Conservation (phyloP, 352 stramenopile genomes). For the Globisporangium abappressorium region DNA sequence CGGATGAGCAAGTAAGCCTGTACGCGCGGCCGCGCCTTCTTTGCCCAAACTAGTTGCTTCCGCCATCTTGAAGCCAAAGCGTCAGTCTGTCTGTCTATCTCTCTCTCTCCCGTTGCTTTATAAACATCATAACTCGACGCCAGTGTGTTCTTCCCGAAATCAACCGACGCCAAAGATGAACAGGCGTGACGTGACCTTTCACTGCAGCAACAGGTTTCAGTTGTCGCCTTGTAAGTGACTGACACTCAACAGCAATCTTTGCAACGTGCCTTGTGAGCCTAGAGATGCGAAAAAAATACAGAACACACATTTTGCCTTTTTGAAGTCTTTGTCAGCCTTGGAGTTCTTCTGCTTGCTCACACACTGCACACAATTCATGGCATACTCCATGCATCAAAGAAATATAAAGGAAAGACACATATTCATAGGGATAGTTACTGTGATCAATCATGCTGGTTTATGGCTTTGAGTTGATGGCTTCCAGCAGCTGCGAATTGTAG, state of each 20-base stretch:
- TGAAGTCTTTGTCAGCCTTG: background rate
- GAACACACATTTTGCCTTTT: background rate
- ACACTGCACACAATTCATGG: background rate
- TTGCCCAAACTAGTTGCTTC: background rate
- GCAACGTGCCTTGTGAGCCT: background rate
- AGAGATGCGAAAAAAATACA: background rate
- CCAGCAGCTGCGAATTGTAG: conserved; percentile 66
- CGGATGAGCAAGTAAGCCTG: conserved; percentile 1
- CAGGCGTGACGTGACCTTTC: conserved; percentile 17
- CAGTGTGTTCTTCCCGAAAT: background rate
- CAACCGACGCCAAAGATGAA: background rate
- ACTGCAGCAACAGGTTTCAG: background rate
- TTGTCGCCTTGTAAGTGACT: background rate
- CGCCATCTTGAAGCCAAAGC: conserved; percentile 7
- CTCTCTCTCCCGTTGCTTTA: background rate
- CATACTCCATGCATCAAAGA: background rate
- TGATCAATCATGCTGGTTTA: conserved; percentile 10
- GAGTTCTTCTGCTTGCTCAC: background rate
- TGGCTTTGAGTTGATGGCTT: conserved; percentile 36
- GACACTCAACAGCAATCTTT: no score
- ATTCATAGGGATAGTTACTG: conserved; percentile 6
- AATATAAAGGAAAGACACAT: conserved; percentile 8
- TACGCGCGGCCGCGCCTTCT: background rate
- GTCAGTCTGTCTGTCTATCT: background rate
- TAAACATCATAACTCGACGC: background rate